Percentiles rank a stretch among this genome's conserved stretches.
These are phyloP conservation scores for Cephaloascus fragrans DNA, from an alignment of 805 yeast genomes.

Conservation along the genomic window DNA sequence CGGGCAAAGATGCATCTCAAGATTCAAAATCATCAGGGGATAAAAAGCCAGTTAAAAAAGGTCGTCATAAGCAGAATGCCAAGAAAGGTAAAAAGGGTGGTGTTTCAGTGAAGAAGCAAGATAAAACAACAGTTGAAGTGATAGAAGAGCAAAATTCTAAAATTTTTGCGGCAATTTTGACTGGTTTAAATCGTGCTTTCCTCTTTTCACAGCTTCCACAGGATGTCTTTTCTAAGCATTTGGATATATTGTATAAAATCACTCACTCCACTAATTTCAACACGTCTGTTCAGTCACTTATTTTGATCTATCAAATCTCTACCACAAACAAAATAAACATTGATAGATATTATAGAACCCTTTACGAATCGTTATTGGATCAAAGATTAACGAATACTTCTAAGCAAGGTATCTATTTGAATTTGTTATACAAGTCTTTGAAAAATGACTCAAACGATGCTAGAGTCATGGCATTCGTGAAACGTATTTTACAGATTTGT, in stretches of 20 bases:
- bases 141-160: conserved; percentile 75
- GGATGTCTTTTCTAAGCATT: conserved; percentile 62
- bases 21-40: conserved; percentile 10
- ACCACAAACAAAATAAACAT: conserved; percentile 43
- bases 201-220: conserved; percentile 77
- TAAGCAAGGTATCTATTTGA: conserved; percentile 86
- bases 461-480: conserved; percentile 82
- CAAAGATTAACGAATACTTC: conserved; percentile 78
- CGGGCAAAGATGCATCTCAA: no score
- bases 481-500: conserved; percentile 80
- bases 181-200: conserved; percentile 94
- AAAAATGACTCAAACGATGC: conserved; percentile 54
- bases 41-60: background rate
- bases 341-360: conserved; percentile 75
- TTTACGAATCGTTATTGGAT: conserved; percentile 85
- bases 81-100: conserved; percentile 88
- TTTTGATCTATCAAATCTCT: conserved; percentile 74
- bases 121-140: background rate
- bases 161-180: conserved; percentile 79
- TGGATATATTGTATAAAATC: conserved; percentile 77
- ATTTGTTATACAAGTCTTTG: conserved; percentile 74
- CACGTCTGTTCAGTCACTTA: conserved; percentile 87
- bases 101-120: conserved; percentile 46
- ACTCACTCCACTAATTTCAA: conserved; percentile 92
- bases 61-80: conserved; percentile 44